These are phyloP conservation scores for Trypanosoma avium DNA, from an alignment of 208 protist genomes.

Conservation along the genomic window DNA sequence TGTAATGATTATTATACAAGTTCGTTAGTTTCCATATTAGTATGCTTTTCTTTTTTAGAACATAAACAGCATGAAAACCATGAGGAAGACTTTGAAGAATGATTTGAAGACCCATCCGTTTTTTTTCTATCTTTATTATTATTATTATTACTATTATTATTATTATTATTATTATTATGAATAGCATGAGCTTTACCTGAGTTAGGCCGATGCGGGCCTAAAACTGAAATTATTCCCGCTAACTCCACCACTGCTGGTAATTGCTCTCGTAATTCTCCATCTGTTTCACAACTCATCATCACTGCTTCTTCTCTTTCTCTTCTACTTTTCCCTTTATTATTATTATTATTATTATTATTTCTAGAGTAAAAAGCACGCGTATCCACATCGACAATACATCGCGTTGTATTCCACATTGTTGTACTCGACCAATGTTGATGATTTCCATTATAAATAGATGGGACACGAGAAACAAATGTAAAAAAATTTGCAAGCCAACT, in stretches of 20 bases:
- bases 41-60: too few relatives aligned
- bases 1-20: too few relatives aligned
- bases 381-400: slow-evolving; percentile 63
- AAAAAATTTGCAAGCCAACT: slow-evolving; percentile 64
- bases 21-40: too few relatives aligned
- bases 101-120: too few relatives aligned
- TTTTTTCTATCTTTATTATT: too few relatives aligned
- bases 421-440: slow-evolving; percentile 65
- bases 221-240: slow-evolving; percentile 42
- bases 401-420: slow-evolving; percentile 61
- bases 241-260: slow-evolving; percentile 79
- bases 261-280: slow-evolving; percentile 69
- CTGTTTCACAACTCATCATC: slow-evolving; percentile 45
- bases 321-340: not conserved
- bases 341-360: too few relatives aligned
- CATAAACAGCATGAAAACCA: too few relatives aligned
- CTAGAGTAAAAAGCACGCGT: not conserved
- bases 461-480: slow-evolving; percentile 42
- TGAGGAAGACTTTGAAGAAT: too few relatives aligned
- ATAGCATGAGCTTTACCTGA: too few relatives aligned
- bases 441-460: slow-evolving; percentile 68
- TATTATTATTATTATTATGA: too few relatives aligned
- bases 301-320: not conserved
- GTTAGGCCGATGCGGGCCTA: slow-evolving; percentile 29
- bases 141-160: too few relatives aligned